Evolutionary conservation across 2,329 filamentous ascomycete genomes (phyloP).

Genomic region (Penicillium freii): DNA sequence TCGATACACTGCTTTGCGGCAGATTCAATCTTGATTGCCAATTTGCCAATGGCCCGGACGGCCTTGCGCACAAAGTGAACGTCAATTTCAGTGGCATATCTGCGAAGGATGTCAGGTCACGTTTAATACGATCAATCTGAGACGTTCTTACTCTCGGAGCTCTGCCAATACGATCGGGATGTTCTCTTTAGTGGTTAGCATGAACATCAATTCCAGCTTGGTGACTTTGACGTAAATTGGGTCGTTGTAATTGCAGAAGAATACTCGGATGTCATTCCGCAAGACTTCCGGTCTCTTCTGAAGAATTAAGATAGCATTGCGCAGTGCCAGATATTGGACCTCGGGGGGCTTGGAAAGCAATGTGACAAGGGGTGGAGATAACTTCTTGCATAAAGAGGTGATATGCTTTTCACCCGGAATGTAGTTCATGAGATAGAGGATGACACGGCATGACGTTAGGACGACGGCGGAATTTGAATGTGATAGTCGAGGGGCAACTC

Average conservation of each 20-base stretch:
- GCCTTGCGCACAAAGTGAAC: constrained; percentile 98
- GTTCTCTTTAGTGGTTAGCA: constrained; percentile 93
- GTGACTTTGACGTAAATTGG: constrained; percentile 99
- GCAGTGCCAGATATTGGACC: constrained; percentile 93
- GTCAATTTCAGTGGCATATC: constrained; percentile 93
- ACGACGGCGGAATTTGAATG: constrained; percentile 97
- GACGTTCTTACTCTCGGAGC: constrained; percentile 69
- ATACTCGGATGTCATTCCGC: constrained; percentile 94
- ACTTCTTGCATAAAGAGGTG: constrained; percentile 79
- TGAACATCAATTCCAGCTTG: constrained; percentile 97
- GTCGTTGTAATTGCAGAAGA: constrained; percentile 99
- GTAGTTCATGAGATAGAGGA: constrained; percentile 98
- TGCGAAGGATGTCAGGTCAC: constrained; percentile 25
- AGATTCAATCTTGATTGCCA: constrained; percentile 98
- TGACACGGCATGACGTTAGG: constrained; percentile 90
- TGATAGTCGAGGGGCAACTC: constrained; percentile 90
- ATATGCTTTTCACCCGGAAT: constrained; percentile 90
- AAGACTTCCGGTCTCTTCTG: constrained; percentile 90
- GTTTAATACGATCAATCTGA: neutral
- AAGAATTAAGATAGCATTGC: constrained; percentile 90
- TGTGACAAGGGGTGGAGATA: constrained; percentile 92
- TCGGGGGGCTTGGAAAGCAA: constrained; percentile 93
- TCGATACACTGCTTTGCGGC: constrained; percentile 89
- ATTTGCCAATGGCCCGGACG: constrained; percentile 92
- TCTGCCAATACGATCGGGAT: constrained; percentile 94